phyloP scores from a whole-genome alignment of 2,329 filamentous ascomycete genomes.

The Verticillium nubilum region DNA sequence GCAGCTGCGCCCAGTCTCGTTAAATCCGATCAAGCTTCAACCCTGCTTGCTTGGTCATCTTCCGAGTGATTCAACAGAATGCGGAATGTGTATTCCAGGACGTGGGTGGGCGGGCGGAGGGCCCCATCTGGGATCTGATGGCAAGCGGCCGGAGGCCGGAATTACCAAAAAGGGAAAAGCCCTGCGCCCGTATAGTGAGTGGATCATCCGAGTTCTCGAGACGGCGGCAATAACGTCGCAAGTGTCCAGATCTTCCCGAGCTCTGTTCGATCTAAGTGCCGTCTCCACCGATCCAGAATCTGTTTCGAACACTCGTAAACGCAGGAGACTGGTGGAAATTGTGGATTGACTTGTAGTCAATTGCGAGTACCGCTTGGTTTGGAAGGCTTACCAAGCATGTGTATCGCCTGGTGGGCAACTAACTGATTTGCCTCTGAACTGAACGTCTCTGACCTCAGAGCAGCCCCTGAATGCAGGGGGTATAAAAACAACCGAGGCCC shows the following conservation, averaged over 20 bases:
- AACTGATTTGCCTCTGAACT: too few species aligned
- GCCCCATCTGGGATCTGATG: background rate
- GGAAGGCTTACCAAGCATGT: too few species aligned
- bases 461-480: too few species aligned
- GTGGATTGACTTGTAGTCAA: background rate
- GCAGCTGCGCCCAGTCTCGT: too few species aligned
- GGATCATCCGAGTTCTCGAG: background rate
- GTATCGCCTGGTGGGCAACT: too few species aligned
- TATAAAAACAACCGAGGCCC: too few species aligned
- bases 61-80: background rate
- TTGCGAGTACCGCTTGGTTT: too few species aligned
- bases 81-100: background rate
- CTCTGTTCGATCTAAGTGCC: background rate
- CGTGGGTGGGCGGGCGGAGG: background rate
- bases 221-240: background rate
- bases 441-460: too few species aligned
- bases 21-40: background rate
- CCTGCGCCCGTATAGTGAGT: too few species aligned
- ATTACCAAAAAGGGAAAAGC: background rate
- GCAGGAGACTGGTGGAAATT: background rate
- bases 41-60: background rate
- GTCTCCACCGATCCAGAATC: background rate
- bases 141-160: background rate
- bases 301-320: background rate
- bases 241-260: background rate